A percentile compares a stretch with the other conserved stretches of the same genome.
phyloP scores from a whole-genome alignment of 2,329 filamentous ascomycete genomes.

The Colletotrichum ledebouriae region DNA sequence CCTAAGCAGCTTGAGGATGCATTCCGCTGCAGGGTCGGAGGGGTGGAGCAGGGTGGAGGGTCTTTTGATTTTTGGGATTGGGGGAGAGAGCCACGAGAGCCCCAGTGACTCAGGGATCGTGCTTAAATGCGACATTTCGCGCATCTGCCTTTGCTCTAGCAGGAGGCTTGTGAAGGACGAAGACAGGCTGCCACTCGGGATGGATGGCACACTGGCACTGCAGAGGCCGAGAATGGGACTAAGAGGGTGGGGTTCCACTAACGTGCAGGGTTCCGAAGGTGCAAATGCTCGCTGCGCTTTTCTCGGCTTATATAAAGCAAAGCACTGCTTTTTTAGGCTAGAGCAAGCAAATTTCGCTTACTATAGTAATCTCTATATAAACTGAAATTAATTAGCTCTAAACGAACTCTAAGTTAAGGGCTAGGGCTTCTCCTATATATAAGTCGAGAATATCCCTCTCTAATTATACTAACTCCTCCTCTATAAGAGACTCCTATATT shows the following conservation, averaged over 20 bases:
- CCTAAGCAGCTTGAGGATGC: neutral
- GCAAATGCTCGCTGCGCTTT: too few species aligned
- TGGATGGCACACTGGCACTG: neutral
- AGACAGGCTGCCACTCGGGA: constrained; percentile 10
- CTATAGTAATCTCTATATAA: too few species aligned
- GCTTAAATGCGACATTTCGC: constrained; percentile 34
- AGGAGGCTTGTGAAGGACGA: constrained; percentile 21
- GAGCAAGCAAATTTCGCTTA: too few species aligned
- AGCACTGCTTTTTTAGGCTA: too few species aligned
- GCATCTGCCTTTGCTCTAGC: neutral
- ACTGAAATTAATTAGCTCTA: too few species aligned
- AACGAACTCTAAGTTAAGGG: too few species aligned
- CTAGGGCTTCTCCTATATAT: too few species aligned
- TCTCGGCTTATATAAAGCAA: too few species aligned
- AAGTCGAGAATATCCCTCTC: too few species aligned
- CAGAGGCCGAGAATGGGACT: neutral
- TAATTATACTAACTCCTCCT: too few species aligned
- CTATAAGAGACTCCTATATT: too few species aligned
- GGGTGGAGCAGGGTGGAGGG: constrained; percentile 23
- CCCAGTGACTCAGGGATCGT: constrained; percentile 30
- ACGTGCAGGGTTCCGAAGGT: too few species aligned
- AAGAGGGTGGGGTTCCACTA: constrained; percentile 5
- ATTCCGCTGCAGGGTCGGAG: constrained; percentile 32
- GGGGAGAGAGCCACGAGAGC: constrained; percentile 17
- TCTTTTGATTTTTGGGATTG: constrained; percentile 25